These are phyloP conservation scores for Clathrospora elynae DNA, from an alignment of 2,329 filamentous ascomycete species.

Conservation along the genomic window DNA sequence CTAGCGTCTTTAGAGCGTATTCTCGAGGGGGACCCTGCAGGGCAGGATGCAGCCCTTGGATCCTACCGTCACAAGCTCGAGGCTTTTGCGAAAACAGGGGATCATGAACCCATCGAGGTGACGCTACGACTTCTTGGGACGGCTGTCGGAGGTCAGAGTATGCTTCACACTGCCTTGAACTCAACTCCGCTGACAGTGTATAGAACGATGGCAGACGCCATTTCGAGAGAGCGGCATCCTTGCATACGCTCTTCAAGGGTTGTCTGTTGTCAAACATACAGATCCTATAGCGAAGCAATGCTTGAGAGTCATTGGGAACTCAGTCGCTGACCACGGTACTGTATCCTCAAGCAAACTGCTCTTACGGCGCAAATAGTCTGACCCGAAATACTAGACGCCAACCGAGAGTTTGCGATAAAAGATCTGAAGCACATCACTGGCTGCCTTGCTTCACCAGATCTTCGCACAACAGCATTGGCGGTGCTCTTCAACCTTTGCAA, in stretches of 20 bases:
- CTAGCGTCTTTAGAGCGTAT: conserved; percentile 23
- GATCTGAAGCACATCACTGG: conserved; percentile 34
- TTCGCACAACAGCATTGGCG: conserved; percentile 42
- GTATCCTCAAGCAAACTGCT: conserved; percentile 1
- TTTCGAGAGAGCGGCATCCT: conserved; percentile 39
- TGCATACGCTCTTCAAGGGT: conserved; percentile 29
- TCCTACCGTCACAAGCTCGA: conserved; percentile 24
- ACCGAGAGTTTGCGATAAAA: conserved; percentile 36
- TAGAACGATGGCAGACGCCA: conserved; percentile 40
- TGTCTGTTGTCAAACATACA: conserved; percentile 28
- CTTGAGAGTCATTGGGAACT: conserved; percentile 47
- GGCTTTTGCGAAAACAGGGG: conserved; percentile 12
- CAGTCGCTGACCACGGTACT: conserved; percentile 46
- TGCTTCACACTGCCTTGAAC: neutral
- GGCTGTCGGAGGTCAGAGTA: conserved; percentile 42
- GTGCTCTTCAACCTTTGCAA: conserved; percentile 54
- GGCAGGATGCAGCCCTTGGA: conserved; percentile 20
- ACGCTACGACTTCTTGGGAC: conserved; percentile 39
- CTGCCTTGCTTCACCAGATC: conserved; percentile 30
- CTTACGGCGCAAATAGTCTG: conserved; percentile 13
- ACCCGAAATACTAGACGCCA: conserved; percentile 38
- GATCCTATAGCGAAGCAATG: conserved; percentile 38
- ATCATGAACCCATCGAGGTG: conserved; percentile 20
- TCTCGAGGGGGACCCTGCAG: conserved; percentile 22
- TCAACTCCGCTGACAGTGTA: conserved; percentile 29